Evolutionary conservation across 345 rosid genomes (phyloP), one percentile per base, ranked within the genome.

Genomic region (Camelina hispida): DNA sequence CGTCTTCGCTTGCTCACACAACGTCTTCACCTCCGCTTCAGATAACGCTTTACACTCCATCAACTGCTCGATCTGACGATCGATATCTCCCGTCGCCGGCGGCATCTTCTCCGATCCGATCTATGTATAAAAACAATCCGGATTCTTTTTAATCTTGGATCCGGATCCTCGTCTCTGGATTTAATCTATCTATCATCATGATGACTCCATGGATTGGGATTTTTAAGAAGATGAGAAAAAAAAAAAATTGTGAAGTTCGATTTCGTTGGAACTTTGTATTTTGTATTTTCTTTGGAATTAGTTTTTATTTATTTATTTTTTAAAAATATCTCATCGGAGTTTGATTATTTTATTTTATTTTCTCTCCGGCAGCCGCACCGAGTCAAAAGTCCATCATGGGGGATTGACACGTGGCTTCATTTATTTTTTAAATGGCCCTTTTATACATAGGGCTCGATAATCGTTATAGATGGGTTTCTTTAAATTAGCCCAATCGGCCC

Each of bases 51-150:
- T 93, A 83, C 97, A 93, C 84, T 91, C 93, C 96, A 91, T 89
- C 81, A 93, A 79, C 79, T 87, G 98, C 73, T 85, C 92, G 91
- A 93, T 93, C 90, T 91, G 97, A 77, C 87, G 91, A 82, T 91
- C 97, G 78, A 91, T 87, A 85, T 89, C 97, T 84, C 93, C 93
- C 53, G 90, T 90, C 79, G 85, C 83, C 85, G 91, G 91, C 95
- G 37, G 54, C 35, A 87, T 87, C 59, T 56, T 72, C 30, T 34
- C 66, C 30, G 30, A 28, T 48, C 28, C 61, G 69, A 73, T 73
- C 70, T 72, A 9, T 1, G 7, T 8, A 9, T 13, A 2, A 62
- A 34, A 34, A 34, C 2, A 20, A 62, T 16, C 51, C 62, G 69
- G 75, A 60, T 61, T 58, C 50, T 14, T n/a, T 25, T 69, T 30